Percentiles rank a stretch among this genome's conserved stretches.
phyloP scores from a whole-genome alignment of 345 rosid species.

The Aurinia saxatilis region DNA sequence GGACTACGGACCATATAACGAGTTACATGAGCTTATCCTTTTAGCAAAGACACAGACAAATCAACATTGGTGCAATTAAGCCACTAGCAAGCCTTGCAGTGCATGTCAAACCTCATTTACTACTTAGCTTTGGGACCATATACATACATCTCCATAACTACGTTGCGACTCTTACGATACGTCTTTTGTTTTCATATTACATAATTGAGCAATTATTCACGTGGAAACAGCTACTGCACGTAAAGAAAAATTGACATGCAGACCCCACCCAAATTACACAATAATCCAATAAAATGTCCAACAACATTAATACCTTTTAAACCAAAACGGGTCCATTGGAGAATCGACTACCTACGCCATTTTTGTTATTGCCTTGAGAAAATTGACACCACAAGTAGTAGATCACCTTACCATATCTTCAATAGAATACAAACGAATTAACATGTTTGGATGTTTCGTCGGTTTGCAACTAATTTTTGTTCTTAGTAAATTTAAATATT shows the following conservation, averaged over 20 bases:
- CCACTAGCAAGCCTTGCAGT: slow-evolving; percentile 4
- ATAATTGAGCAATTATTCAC: slow-evolving; percentile 17
- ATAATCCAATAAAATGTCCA: neutral
- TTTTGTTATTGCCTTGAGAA: neutral
- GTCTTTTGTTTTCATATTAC: slow-evolving; percentile 21
- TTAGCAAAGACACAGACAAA: slow-evolving; percentile 3
- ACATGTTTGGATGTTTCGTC: neutral
- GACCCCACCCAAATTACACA: slow-evolving; percentile 22
- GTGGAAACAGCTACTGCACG: slow-evolving; percentile 27
- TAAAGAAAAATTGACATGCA: slow-evolving; percentile 20
- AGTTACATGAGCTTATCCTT: slow-evolving; percentile 1
- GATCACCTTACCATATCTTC: neutral
- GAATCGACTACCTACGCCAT: slow-evolving; percentile 17
- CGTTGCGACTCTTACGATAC: slow-evolving; percentile 16
- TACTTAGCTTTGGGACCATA: slow-evolving; percentile 25
- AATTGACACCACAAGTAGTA: neutral
- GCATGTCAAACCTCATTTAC: slow-evolving; percentile 28
- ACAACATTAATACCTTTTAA: slow-evolving; percentile 14
- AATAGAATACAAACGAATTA: neutral
- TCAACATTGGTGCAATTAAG: neutral
- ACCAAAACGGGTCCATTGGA: slow-evolving; percentile 21
- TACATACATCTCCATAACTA: slow-evolving; percentile 21
- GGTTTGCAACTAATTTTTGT: neutral
- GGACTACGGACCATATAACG: neutral
- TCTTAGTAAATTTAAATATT: no score